Evolutionary conservation across 2,329 filamentous ascomycete species (phyloP).

Genomic region (Aspergillus versicolor): DNA sequence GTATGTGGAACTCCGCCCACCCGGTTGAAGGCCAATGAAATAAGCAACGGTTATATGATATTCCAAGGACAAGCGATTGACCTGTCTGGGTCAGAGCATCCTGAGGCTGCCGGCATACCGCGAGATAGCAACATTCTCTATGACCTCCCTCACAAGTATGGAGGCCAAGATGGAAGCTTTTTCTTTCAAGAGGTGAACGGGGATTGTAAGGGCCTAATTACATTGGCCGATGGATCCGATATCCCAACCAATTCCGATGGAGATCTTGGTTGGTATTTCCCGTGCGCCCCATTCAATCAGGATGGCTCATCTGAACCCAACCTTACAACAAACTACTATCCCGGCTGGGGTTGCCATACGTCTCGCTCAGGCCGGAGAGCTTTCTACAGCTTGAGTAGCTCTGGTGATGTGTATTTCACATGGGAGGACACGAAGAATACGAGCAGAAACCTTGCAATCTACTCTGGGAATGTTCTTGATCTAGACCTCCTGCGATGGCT

Average conservation of each 20-base stretch:
- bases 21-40: slow-evolving; percentile 78
- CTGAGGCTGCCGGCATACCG: slow-evolving; percentile 75
- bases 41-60: slow-evolving; percentile 84
- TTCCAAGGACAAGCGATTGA: slow-evolving; percentile 93
- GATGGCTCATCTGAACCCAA: slow-evolving; percentile 84
- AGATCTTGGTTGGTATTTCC: slow-evolving; percentile 95
- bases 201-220: slow-evolving; percentile 90
- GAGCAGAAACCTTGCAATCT: slow-evolving; percentile 87
- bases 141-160: slow-evolving; percentile 77
- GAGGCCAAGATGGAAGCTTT: slow-evolving; percentile 92
- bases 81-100: slow-evolving; percentile 73
- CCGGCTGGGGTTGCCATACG: slow-evolving; percentile 88
- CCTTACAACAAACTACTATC: slow-evolving; percentile 69
- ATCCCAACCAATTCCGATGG: slow-evolving; percentile 72
- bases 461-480: slow-evolving; percentile 90
- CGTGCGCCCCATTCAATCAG: slow-evolving; percentile 87
- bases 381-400: slow-evolving; percentile 71
- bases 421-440: slow-evolving; percentile 92
- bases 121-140: slow-evolving; percentile 76
- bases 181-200: slow-evolving; percentile 98
- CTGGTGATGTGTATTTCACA: slow-evolving; percentile 90
- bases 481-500: slow-evolving; percentile 88
- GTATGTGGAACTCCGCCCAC: slow-evolving; percentile 75
- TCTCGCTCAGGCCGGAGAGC: slow-evolving; percentile 63
- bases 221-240: slow-evolving; percentile 65